Conservation (phyloP, 1,139 yeast species). For the Scheffersomyces cryptocercus region DNA sequence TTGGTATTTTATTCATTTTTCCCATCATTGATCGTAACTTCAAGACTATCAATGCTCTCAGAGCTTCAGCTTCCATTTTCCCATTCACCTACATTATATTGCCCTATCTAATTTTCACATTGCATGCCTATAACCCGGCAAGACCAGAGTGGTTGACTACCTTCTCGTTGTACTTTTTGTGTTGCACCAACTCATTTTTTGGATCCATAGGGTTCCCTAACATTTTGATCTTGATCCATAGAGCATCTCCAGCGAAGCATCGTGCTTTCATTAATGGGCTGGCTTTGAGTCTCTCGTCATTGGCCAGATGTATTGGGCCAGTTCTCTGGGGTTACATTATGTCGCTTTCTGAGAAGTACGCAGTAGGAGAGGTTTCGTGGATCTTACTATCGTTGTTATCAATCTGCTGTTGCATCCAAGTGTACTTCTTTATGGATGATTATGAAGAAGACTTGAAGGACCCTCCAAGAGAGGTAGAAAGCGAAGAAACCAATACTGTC, state of each 20-base stretch:
- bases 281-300: conserved; percentile 49
- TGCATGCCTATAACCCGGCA: conserved; percentile 14
- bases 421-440: conserved; percentile 31
- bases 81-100: conserved; percentile 23
- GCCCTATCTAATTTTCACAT: conserved; percentile 25
- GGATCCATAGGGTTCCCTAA: conserved; percentile 41
- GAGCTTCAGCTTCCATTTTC: conserved; percentile 20
- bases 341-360: conserved; percentile 30
- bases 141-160: conserved; percentile 17
- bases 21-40: conserved; percentile 25
- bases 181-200: conserved; percentile 14
- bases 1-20: conserved; percentile 22
- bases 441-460: conserved; percentile 23
- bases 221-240: conserved; percentile 44
- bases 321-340: conserved; percentile 58
- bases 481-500: background rate
- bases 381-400: conserved; percentile 41
- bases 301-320: conserved; percentile 62
- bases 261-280: conserved; percentile 54
- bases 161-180: conserved; percentile 13
- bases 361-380: conserved; percentile 56
- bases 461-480: background rate
- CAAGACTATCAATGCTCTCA: conserved; percentile 21
- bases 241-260: conserved; percentile 49
- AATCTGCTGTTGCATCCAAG: conserved; percentile 28